Base-by-base conservation (phyloP, 768 basidiomycete species). In the Mycena haematopus region DNA sequence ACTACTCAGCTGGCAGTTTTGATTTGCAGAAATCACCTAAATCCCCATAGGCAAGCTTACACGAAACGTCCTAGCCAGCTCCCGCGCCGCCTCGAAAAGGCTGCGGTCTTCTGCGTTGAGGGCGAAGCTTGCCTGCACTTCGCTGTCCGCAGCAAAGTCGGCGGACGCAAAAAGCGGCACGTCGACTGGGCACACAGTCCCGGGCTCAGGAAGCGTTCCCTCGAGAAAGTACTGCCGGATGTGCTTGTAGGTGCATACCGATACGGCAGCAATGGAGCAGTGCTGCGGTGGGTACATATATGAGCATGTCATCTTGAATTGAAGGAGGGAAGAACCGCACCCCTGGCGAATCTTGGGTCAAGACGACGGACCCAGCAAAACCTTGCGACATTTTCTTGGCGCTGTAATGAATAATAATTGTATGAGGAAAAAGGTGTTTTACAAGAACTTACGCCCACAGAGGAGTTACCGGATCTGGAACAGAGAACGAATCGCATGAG, bases 201-300 rank as follows among this genome's bases (percentile, higher is more conserved):
- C n/a, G n/a, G n/a, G n/a, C n/a, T n/a, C n/a, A n/a, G n/a, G 70
- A 13, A 71, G 57, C 2, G 53, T 52, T 10, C 70, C 70, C n/a
- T 70, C 65, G 33, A 53, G 25, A 47, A 71, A 68, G 50, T 70
- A 71, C 9, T 35, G 50, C 1, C 59, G 61, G 5, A 70, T 58
- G 44, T 65, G 44, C 38, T 61, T 52, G 17, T 59, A 31, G 4
- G 67, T 65, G 63, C 69, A 71, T 21, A 56, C 2, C 8, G 69
- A 68, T 9, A 67, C 62, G 15, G n/a, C 63, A 14, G 65, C 24
- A 29, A 66, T 19, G 14, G 69, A 71, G n/a, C 56, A 52, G 47
- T 71, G 70, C 70, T 70, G 11, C 0, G 46, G 15, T 42, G 42
- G n/a, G 42, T n/a, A n/a, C n/a, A n/a, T 17, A 6, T 31, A 5